phyloP scores from a whole-genome alignment of 192 early-diverging fungal species.

The Podila epicladia region DNA sequence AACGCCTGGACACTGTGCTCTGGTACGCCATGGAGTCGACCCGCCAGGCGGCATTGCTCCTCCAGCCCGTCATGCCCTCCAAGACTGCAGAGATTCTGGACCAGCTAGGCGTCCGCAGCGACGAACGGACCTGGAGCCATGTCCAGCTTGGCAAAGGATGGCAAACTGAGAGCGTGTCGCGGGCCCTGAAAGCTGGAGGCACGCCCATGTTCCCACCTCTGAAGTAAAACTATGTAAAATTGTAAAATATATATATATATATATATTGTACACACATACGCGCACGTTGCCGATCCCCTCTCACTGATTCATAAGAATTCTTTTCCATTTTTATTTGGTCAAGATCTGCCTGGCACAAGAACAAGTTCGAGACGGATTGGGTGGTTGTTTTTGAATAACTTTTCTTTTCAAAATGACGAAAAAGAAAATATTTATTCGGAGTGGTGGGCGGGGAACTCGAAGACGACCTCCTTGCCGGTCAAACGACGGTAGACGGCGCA shows the following conservation, averaged over 20 bases:
- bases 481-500: conserved; percentile 93
- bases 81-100: conserved; percentile 76
- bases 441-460: conserved; percentile 88
- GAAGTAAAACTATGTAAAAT: background rate
- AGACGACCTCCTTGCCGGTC: conserved; percentile 98
- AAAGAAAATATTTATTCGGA: conserved; percentile 51
- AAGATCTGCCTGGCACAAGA: too few species aligned
- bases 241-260: too few species aligned
- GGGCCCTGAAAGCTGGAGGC: background rate
- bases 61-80: conserved; percentile 89
- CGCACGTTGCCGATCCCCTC: conserved; percentile 74
- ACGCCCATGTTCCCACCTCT: conserved; percentile 23
- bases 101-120: conserved; percentile 62
- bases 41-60: conserved; percentile 75
- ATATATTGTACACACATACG: too few species aligned
- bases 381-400: conserved; percentile 5
- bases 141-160: conserved; percentile 70
- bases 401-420: conserved; percentile 9
- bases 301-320: background rate
- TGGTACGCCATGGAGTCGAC: conserved; percentile 81
- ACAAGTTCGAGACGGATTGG: too few species aligned
- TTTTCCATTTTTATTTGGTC: background rate
- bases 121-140: conserved; percentile 69
- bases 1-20: conserved; percentile 69
- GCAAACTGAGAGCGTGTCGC: conserved; percentile 27